Base-by-base conservation (phyloP, 768 basidiomycete species). In the Pisolithus marmoratus region DNA sequence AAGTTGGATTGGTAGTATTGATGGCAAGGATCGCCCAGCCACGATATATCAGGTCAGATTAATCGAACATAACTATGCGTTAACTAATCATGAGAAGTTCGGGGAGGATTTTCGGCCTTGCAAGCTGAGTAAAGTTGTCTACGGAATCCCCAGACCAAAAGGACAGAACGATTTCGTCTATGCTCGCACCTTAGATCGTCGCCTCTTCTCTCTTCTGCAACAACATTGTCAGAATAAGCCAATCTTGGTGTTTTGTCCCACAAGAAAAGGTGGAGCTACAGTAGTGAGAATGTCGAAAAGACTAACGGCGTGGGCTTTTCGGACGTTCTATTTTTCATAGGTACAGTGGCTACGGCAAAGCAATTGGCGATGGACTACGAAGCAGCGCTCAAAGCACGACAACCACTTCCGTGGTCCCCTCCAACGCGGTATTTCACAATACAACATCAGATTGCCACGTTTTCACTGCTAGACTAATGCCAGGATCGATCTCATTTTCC, bases 71-170 rank as follows among this genome's bases (percentile, higher is more conserved):
- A 24, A 17, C 36, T 46, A 14, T 45, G 29, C 34, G 27, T 43
- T 60, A 27, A 57, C 22, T 29, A 24, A 46, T 38, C 2, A 19
- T 43, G 6, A 27, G 36, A 52, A 96, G 92, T 98, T 99, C 55
- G 93, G 90, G 9, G 93, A 98, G 62, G 87, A 90, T 50, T 97
- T 83, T 61, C 78, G 95, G 24, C 93, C 95, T 2, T 94, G 93
- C 70, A 83, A 82, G 60, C 75, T 95, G 6, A 79, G 74, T 3
- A 78, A 84, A 48, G 73, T 81, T 58, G 88, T 96, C 9, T 79
- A 90, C 57, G 85, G 87, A 2, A 80, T 89, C 54, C 74, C 77
- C 20, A 80, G 83, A 38, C 66, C 73, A 38, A 82, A 75, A 56
- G 74, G 75, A 44, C 77, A 81, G 48, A 95, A 94, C 59, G 90